Evolutionary conservation across 306 rosid genomes (phyloP), one percentile per base, ranked within the genome.

Genomic region (Cucurbita maxima): DNA sequence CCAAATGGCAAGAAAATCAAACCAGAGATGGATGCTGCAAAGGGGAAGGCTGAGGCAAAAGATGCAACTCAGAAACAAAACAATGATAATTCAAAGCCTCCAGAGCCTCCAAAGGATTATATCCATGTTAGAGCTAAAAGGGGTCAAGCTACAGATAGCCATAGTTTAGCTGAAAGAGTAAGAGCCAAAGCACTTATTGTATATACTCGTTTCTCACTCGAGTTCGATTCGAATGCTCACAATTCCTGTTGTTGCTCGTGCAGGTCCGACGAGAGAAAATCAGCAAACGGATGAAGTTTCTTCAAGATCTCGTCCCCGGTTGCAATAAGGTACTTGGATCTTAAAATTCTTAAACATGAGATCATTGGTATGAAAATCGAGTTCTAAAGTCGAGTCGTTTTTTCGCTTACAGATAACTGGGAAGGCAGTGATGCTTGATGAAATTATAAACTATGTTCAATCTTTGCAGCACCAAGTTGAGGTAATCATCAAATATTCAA

Each of bases 81-180:
- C 11, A 82, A 81, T 84, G 85, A 81, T 38, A 83, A 55, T 38
- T 67, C 83, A 57, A 84, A 89, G 77, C 71, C 87, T 62, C 75
- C 84, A 0, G 96, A 92, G 52, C 87, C 96, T 77, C 91, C 92
- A 1, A 90, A 88, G 83, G 98, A 90, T 78, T 92, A 92, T 54
- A 92, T 92, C 60, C 98, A 92, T 74, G 98, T 92, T 8, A 84
- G 98, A 77, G 98, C 98, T 47, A 71, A 96, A 86, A 86, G 98
- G 82, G 98, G 98, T 60, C 98, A 92, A 80, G 98, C 98, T 62
- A 92, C 96, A 62, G 96, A 92, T 83, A 90, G 96, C 83, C 98
- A 92, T 73, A 92, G 98, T 79, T 90, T 92, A 64, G 98, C 98
- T 40, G 98, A 92, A 77, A 85, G 98, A 54, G 98, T 92, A 86